Percentiles rank a stretch among this genome's conserved stretches.
phyloP scores from a whole-genome alignment of 495 filamentous ascomycete species.

The Aspergillus cristatus region DNA sequence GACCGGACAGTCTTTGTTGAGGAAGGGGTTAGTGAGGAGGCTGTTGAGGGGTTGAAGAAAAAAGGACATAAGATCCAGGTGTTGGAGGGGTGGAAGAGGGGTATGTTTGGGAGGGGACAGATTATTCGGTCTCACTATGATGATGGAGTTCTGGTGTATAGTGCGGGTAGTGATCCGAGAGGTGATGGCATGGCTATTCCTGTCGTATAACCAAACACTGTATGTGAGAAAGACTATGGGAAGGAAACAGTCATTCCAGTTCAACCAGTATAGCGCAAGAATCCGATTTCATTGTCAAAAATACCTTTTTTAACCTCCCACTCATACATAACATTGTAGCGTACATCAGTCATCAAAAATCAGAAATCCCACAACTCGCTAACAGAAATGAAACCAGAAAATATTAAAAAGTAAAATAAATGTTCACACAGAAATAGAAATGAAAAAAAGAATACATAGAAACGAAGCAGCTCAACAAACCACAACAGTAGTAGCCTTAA shows the following conservation, averaged over 20 bases:
- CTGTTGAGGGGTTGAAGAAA: slow-evolving; percentile 52
- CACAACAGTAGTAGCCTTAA: slow-evolving; percentile 26
- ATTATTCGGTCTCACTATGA: slow-evolving; percentile 71
- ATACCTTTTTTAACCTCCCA: no score
- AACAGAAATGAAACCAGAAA: no score
- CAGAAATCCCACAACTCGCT: no score
- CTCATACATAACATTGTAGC: no score
- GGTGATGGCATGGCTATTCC: slow-evolving; percentile 83
- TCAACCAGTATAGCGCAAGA: no score
- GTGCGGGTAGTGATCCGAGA: slow-evolving; percentile 77
- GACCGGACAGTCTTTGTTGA: slow-evolving; percentile 67
- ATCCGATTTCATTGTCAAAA: no score
- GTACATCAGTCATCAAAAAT: no score
- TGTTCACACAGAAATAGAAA: not conserved
- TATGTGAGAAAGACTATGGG: not conserved
- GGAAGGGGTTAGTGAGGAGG: slow-evolving; percentile 66
- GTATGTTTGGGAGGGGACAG: slow-evolving; percentile 84
- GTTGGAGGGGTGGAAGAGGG: slow-evolving; percentile 54
- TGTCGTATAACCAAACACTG: slow-evolving; percentile 11
- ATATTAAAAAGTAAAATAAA: no score
- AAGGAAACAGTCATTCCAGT: no score
- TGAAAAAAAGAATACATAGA: not conserved
- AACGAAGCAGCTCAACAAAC: not conserved
- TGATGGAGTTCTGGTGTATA: slow-evolving; percentile 62
- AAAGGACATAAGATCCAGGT: slow-evolving; percentile 70